Base-by-base conservation (phyloP, 345 rosid genomes). In the Pelargonium nanum region DNA sequence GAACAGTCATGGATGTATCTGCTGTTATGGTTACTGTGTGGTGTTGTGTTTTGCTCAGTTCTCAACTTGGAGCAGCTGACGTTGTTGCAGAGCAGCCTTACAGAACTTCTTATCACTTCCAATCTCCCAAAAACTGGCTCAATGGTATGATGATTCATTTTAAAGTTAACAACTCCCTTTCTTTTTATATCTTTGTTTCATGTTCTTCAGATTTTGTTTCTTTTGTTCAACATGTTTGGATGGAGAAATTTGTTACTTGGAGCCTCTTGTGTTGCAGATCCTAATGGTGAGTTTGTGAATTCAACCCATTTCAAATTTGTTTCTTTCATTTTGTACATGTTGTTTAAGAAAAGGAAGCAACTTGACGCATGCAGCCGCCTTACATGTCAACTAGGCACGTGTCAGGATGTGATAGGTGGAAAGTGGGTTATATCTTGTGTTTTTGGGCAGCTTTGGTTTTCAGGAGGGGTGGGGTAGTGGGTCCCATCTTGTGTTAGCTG, bases 71-170 rank as follows among this genome's bases (percentile, higher is more conserved):
- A 50, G 50, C 24, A 2, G 57, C 56, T 55, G 59, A 26, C 51
- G 55, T 58, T 19, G 7, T 4, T 22, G 55, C 59, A 6, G 54
- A 25, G 12, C 77, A 63, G 25, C 62, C 73, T 50, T 72, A 76
- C 64, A 64, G 66, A 53, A 72, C 83, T 19, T 67, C 75, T 25
- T 83, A 60, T 53, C 88, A 80, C 28, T 83, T 83, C 72, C 88
- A 70, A 13, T 70, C 85, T 62, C 78, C 73, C 48, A 55, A 64
- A 62, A 80, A 78, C 26, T 83, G 88, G 85, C 68, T 80, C 22
- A 83, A 80, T 20, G 85, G 83, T 78, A 64, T 25, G 19, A 17
- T 28, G 0, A 0, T 22, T 17, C 17, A 17, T 19, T 16, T 56
- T 64, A 13, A 40, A 22, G 48, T 5, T 21, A 21, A 21, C 24